Evolutionary conservation across 2,329 filamentous ascomycete species (phyloP).

Genomic region (Rutstroemia sydowiana): DNA sequence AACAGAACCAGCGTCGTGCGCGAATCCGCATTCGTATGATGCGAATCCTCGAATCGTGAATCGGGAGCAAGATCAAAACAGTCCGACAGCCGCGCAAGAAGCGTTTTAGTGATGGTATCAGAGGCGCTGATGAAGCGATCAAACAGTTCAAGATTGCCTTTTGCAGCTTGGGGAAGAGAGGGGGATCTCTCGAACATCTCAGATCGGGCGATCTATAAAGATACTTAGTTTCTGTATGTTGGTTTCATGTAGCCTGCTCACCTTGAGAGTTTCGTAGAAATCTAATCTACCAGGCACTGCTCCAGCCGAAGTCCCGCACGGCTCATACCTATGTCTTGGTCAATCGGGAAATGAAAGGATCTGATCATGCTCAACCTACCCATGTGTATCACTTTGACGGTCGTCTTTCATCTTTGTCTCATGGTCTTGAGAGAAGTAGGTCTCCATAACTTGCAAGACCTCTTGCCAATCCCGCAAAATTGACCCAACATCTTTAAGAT

Average conservation of each 20-base stretch:
- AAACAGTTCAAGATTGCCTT: not conserved
- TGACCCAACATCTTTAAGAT: not conserved
- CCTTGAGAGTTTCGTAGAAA: not conserved
- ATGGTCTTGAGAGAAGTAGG: not conserved
- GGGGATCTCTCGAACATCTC: not conserved
- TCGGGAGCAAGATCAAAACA: not conserved
- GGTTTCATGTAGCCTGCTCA: not conserved
- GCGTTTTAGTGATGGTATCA: not conserved
- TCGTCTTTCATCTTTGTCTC: not conserved
- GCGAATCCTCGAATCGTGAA: not conserved
- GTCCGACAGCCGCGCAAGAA: not conserved
- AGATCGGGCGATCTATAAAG: no score
- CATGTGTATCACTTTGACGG: not conserved
- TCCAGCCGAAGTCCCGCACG: not conserved
- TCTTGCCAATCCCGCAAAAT: not conserved
- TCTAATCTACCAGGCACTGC: not conserved
- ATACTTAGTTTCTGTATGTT: no score
- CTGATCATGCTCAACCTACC: not conserved
- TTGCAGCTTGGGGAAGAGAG: not conserved
- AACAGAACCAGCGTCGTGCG: not conserved
- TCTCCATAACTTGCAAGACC: not conserved
- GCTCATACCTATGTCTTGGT: not conserved
- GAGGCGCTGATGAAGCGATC: not conserved
- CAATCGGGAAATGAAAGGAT: not conserved
- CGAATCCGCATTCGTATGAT: not conserved